A percentile compares a stretch with the other conserved stretches of the same genome.
Conservation (phyloP, 371 early-diverging fungal species). For the Rhizopus arrhizus region DNA sequence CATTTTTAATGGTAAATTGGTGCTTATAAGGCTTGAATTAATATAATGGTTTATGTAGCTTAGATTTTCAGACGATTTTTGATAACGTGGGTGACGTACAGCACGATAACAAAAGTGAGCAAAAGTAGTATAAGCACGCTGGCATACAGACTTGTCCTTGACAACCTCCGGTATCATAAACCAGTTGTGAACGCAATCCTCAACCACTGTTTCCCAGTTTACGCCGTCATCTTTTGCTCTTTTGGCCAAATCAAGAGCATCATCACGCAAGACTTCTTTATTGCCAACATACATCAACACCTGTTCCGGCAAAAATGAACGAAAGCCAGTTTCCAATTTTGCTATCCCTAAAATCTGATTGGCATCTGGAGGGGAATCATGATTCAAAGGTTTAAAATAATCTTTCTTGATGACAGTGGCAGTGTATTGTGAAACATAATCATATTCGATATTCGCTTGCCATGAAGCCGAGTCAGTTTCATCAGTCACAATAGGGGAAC, state of each 20-base stretch:
- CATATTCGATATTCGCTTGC: conserved; percentile 42
- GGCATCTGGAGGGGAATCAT: conserved; percentile 27
- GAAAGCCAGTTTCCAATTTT: conserved; percentile 43
- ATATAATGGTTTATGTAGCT: no score
- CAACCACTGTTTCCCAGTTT: conserved; percentile 36
- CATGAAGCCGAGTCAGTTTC: conserved; percentile 45
- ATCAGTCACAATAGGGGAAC: conserved; percentile 47
- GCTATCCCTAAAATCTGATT: conserved; percentile 41
- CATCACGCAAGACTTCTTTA: conserved; percentile 46
- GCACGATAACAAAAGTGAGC: conserved; percentile 42
- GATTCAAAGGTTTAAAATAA: conserved; percentile 37
- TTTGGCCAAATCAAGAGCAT: conserved; percentile 38
- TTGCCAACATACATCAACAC: conserved; percentile 44
- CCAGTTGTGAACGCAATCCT: conserved; percentile 52
- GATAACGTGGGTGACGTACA: conserved; percentile 5
- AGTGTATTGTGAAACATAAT: conserved; percentile 44
- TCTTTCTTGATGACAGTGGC: conserved; percentile 47
- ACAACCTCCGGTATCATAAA: conserved; percentile 51
- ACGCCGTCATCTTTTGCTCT: conserved; percentile 46
- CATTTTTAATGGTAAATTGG: no score
- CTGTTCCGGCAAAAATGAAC: conserved; percentile 31
- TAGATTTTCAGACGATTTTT: no score
- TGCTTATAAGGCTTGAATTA: no score
- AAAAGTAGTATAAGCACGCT: conserved; percentile 36
- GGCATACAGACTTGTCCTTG: conserved; percentile 37